A percentile compares a stretch with the other conserved stretches of the same genome.
These are phyloP conservation scores for Euphorbia pulcherrima DNA, from an alignment of 345 rosid genomes.

Conservation along the genomic window DNA sequence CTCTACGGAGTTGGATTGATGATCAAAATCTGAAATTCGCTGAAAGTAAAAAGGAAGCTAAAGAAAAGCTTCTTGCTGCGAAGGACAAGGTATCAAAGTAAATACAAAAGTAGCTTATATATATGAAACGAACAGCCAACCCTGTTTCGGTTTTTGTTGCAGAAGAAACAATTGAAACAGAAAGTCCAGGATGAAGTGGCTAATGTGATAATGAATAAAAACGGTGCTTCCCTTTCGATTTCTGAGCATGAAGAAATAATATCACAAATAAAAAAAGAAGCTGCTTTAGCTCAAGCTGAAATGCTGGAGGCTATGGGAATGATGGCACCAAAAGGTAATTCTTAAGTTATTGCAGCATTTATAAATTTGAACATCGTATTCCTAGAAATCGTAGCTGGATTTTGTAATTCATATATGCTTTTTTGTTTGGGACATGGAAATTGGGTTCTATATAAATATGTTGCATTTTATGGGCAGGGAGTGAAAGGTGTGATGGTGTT, in stretches of 20 bases:
- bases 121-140: not conserved
- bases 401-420: no score
- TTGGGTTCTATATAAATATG: not conserved
- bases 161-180: slow-evolving; percentile 61
- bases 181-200: slow-evolving; percentile 54
- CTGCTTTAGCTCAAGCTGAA: slow-evolving; percentile 48
- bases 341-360: not conserved
- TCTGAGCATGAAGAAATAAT: slow-evolving; percentile 46
- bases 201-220: slow-evolving; percentile 42
- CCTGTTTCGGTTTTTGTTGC: slow-evolving; percentile 14
- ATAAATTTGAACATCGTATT: not conserved
- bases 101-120: not conserved
- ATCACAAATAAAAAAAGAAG: slow-evolving; percentile 46
- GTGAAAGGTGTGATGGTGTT: slow-evolving; percentile 54
- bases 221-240: slow-evolving; percentile 42
- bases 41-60: slow-evolving; percentile 50
- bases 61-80: slow-evolving; percentile 44
- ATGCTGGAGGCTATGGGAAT: slow-evolving; percentile 34
- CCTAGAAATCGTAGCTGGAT: not conserved
- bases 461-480: slow-evolving; percentile 29
- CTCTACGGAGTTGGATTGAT: slow-evolving; percentile 57
- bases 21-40: slow-evolving; percentile 36
- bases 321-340: slow-evolving; percentile 40
- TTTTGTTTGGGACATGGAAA: not conserved
- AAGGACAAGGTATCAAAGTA: slow-evolving; percentile 54